Percentiles rank a stretch among this genome's conserved stretches.
Evolutionary conservation across 306 rosid genomes (phyloP).

Genomic region (Acacia melanoxylon): DNA sequence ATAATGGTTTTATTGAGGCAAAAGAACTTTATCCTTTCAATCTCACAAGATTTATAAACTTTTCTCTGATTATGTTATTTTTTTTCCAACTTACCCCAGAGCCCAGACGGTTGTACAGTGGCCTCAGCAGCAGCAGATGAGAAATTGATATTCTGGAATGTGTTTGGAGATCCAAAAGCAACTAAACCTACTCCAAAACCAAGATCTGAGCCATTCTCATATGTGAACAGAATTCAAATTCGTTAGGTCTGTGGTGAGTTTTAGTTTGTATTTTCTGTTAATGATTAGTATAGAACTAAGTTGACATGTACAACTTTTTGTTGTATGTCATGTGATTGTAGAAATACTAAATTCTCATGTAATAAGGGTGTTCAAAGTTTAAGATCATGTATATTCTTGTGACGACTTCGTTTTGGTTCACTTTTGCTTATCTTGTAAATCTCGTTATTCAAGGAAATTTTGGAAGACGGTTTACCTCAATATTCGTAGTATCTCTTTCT

Average conservation of each 20-base stretch:
- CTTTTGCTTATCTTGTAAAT: not conserved
- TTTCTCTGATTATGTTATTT: not conserved
- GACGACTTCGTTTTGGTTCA: not conserved
- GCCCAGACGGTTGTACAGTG: constrained; percentile 41
- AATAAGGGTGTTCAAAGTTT: not conserved
- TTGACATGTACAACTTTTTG: not conserved
- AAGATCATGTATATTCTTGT: not conserved
- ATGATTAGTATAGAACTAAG: not conserved
- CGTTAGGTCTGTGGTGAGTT: not conserved
- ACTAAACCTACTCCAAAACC: constrained; percentile 28
- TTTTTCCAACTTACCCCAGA: not conserved
- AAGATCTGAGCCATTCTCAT: constrained; percentile 27
- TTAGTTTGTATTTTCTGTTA: not conserved
- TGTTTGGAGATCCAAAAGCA: constrained; percentile 32
- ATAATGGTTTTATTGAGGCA: not conserved
- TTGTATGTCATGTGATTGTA: not conserved
- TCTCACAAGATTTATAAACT: not conserved
- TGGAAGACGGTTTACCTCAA: not conserved
- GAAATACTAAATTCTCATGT: not conserved
- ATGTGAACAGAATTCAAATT: constrained; percentile 14
- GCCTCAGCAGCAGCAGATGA: constrained; percentile 45
- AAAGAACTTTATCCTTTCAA: not conserved
- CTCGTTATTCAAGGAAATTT: not conserved
- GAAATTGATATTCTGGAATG: constrained; percentile 37
- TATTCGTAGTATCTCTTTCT: too few relatives aligned